phyloP scores from a whole-genome alignment of 352 stramenopile species.

The Globisporangium splendens region DNA sequence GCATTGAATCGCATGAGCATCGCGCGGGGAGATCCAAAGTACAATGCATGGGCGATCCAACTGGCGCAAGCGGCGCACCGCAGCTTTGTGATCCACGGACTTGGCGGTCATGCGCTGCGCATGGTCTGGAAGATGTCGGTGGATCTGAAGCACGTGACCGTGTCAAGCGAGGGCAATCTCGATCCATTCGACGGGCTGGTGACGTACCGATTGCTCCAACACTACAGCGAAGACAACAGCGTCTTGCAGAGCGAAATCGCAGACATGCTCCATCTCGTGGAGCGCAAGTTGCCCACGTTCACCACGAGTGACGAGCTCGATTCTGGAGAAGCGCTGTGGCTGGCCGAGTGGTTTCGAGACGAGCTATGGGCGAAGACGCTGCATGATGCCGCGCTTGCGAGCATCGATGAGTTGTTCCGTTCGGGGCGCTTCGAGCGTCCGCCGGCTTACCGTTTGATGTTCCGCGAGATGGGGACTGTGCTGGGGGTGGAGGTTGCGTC shows the following conservation, averaged over 20 bases:
- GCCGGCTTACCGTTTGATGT: slow-evolving; percentile 21
- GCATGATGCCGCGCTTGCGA: slow-evolving; percentile 12
- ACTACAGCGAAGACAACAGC: slow-evolving; percentile 7
- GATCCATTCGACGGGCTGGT: slow-evolving; percentile 28
- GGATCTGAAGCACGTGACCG: slow-evolving; percentile 25
- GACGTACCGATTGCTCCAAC: slow-evolving; percentile 25
- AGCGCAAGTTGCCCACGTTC: slow-evolving; percentile 20
- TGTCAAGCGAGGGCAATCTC: slow-evolving; percentile 27
- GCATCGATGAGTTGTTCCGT: slow-evolving; percentile 18
- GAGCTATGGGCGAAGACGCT: slow-evolving; percentile 18
- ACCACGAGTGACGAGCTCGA: slow-evolving; percentile 25
- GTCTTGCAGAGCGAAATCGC: slow-evolving; percentile 19
- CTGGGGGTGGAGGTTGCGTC: slow-evolving; percentile 21
- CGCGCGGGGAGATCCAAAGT: slow-evolving; percentile 12
- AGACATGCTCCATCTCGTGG: slow-evolving; percentile 23
- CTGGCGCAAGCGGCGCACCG: slow-evolving; percentile 17
- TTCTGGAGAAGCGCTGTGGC: slow-evolving; percentile 28
- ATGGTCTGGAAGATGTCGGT: slow-evolving; percentile 36
- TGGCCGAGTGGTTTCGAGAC: slow-evolving; percentile 22
- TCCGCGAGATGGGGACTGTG: slow-evolving; percentile 32
- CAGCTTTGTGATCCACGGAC: slow-evolving; percentile 22
- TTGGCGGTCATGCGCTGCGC: slow-evolving; percentile 15
- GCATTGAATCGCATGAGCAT: slow-evolving; percentile 25
- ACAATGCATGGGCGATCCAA: slow-evolving; percentile 21
- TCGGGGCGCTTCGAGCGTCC: slow-evolving; percentile 15